Evolutionary conservation across 2,329 filamentous ascomycete genomes (phyloP), one percentile per base, ranked within the genome.

Genomic region (Aspergillus sp.): DNA sequence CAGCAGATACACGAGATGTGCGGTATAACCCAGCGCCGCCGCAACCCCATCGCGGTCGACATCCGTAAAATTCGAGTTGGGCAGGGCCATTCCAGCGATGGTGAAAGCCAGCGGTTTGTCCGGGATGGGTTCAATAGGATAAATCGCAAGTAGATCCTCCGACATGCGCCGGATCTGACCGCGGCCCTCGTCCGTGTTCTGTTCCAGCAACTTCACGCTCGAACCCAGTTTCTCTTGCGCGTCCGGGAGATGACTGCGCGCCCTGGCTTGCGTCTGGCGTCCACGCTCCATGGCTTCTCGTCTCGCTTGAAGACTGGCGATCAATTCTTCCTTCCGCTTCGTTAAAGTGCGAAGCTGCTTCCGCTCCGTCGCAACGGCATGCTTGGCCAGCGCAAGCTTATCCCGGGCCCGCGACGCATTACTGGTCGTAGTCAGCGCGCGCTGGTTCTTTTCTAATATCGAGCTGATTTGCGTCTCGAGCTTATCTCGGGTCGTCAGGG

Each of bases 161-260:
- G 92, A 93, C 58, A 98, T 91, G 38, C 95, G 89, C 13, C 93
- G 87, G 21, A 93, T 86, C 75, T 98, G 95, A n/a, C 90, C 91
- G 60, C 84, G 87, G n/a, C 92, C 89, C 19, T 87, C 85, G 54
- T 89, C 87, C 15, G 67, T 68, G 45, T 82, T 87, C 51, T 82
- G 76, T 4, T 81, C 79, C 0, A 90, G 76, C 1, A 89, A 79
- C 5, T 80, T 76, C 38, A 81, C 81, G 12, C 86, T 87, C 0
- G 84, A 78, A 0, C 78, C 72, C 32, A 94, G 79, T 65, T 88
- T 86, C 36, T 84, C 79, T 51, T 81, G 79, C 7, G 86, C 88
- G 64, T 87, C 82, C 12, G 81, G 78, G 6, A 95, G 84, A 66
- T 91, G 86, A 6, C 80, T 79, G 3, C 84, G 81, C 0, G 86